phyloP scores from a whole-genome alignment of 345 rosid species.

The Acer saccharum region DNA sequence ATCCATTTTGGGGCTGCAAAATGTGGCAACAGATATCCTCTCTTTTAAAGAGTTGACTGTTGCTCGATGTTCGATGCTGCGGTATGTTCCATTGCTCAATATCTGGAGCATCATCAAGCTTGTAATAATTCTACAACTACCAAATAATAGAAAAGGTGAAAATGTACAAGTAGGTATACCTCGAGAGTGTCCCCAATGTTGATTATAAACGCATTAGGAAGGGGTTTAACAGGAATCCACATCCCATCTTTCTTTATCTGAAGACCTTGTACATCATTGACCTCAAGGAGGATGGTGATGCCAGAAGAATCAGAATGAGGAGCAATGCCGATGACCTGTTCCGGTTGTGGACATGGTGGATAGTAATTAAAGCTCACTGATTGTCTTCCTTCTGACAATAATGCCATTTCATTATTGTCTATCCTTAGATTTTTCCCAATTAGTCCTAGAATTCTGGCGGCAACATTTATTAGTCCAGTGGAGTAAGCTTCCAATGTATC shows the following conservation, averaged over 20 bases:
- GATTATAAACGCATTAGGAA: constrained; percentile 49
- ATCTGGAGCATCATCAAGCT: no score
- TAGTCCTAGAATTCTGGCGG: not conserved
- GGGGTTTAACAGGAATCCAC: constrained; percentile 55
- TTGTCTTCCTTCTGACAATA: constrained; percentile 38
- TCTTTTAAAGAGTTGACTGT: no score
- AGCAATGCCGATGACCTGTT: constrained; percentile 42
- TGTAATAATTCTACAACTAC: no score
- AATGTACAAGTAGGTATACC: constrained; percentile 19
- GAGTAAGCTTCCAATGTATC: constrained; percentile 16
- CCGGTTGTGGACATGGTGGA: constrained; percentile 66
- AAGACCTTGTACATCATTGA: constrained; percentile 51
- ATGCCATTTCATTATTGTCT: constrained; percentile 7
- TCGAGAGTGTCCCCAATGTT: constrained; percentile 56
- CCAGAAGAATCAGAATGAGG: constrained; percentile 54
- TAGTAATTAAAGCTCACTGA: constrained; percentile 59
- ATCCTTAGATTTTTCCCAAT: constrained; percentile 10
- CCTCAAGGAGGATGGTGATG: constrained; percentile 55
- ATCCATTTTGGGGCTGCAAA: no score
- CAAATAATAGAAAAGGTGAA: no score
- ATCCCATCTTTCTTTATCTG: constrained; percentile 51
- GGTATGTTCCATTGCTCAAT: no score
- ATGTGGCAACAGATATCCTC: no score
- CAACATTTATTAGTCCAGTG: not conserved
- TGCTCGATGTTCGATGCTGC: no score